These are phyloP conservation scores for Pelargonium cotyledonis DNA, from an alignment of 441 rosid species.

Conservation along the genomic window DNA sequence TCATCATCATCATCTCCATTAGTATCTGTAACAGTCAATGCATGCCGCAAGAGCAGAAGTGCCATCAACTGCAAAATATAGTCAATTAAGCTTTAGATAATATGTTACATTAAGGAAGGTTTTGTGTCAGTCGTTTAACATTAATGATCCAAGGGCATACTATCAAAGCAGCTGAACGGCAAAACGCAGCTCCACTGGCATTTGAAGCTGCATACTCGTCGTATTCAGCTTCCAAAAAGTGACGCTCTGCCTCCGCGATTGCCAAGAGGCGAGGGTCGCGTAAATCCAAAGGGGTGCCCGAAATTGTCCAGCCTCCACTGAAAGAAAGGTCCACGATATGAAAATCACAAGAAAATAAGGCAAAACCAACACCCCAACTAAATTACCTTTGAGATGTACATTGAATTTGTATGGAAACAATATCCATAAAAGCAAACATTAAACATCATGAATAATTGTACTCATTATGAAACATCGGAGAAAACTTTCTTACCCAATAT, in stretches of 20 bases:
- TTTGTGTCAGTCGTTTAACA: background rate
- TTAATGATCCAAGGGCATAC: slow-evolving; percentile 34
- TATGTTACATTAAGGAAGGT: background rate
- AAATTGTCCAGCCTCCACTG: slow-evolving; percentile 92
- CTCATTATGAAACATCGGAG: background rate
- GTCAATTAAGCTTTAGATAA: slow-evolving; percentile 6
- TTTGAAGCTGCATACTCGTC: slow-evolving; percentile 78
- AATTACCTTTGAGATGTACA: no score
- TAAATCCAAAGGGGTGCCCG: slow-evolving; percentile 72
- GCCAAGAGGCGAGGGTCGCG: slow-evolving; percentile 81
- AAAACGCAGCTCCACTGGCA: slow-evolving; percentile 86
- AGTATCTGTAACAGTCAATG: slow-evolving; percentile 50
- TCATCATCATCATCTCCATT: slow-evolving; percentile 58
- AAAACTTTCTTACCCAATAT: slow-evolving; percentile 55
- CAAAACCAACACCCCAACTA: background rate
- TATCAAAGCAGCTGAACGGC: slow-evolving; percentile 86
- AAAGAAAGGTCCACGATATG: slow-evolving; percentile 22
- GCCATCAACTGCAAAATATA: slow-evolving; percentile 58
- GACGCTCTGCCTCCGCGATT: slow-evolving; percentile 88
- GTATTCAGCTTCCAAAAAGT: slow-evolving; percentile 71
- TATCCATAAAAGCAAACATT: slow-evolving; percentile 4
- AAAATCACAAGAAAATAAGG: background rate
- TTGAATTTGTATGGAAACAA: no score
- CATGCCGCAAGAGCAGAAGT: slow-evolving; percentile 78
- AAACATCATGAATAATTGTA: background rate